These are phyloP conservation scores for Aspergillus ostianus DNA, from an alignment of 495 filamentous ascomycete genomes.

Conservation along the genomic window DNA sequence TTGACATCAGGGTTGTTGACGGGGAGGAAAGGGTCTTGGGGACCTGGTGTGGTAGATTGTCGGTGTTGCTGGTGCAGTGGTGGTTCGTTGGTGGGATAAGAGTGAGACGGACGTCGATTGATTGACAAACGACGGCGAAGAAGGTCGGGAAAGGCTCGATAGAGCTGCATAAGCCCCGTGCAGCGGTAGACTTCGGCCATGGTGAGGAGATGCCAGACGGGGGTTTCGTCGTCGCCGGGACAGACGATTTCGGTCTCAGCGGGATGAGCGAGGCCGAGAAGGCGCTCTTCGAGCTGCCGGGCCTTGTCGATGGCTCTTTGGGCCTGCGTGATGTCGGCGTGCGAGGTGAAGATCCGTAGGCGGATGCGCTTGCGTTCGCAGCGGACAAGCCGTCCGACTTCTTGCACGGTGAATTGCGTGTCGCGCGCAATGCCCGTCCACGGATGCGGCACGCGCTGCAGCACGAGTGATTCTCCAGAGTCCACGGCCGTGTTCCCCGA, in stretches of 20 bases:
- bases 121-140: constrained; percentile 41
- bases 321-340: constrained; percentile 39
- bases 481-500: constrained; percentile 24
- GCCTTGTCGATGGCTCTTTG: constrained; percentile 47
- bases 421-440: constrained; percentile 59
- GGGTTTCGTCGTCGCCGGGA: constrained; percentile 54
- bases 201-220: constrained; percentile 55
- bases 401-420: constrained; percentile 52
- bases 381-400: constrained; percentile 53
- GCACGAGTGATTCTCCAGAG: constrained; percentile 29
- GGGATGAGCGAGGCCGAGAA: constrained; percentile 49
- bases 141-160: constrained; percentile 54
- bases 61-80: not conserved
- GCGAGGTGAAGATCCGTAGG: constrained; percentile 34
- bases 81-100: constrained; percentile 4
- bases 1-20: constrained; percentile 18
- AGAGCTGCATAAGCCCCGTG: constrained; percentile 53
- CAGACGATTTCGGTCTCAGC: constrained; percentile 49
- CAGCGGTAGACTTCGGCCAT: constrained; percentile 58
- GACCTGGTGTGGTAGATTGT: constrained; percentile 1
- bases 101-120: constrained; percentile 14
- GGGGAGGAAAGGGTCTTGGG: constrained; percentile 30
- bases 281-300: constrained; percentile 48
- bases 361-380: constrained; percentile 46
- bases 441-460: constrained; percentile 51